Conservation (phyloP, 257 asterid species). For the Solanum virginianum region DNA sequence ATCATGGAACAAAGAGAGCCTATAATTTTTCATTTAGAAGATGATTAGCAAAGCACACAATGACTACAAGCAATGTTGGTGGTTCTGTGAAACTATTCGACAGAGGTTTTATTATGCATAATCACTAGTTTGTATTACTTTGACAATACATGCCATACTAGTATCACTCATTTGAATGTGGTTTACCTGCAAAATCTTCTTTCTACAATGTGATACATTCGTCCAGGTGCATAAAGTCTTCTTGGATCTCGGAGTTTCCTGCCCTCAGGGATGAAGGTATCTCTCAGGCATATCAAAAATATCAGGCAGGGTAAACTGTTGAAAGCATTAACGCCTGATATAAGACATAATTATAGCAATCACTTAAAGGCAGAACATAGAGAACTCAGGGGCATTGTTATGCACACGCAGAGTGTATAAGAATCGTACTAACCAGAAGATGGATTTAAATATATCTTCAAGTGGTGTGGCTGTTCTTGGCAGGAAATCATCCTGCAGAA, state of each 20-base stretch:
- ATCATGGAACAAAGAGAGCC: neutral
- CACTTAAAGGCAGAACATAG: slow-evolving; percentile 9
- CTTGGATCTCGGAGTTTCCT: slow-evolving; percentile 91
- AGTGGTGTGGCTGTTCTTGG: slow-evolving; percentile 92
- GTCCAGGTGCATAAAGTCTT: slow-evolving; percentile 96
- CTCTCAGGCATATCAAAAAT: slow-evolving; percentile 90
- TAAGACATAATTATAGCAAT: slow-evolving; percentile 21
- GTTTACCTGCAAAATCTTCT: slow-evolving; percentile 87
- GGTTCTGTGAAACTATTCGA: neutral
- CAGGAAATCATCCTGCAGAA: slow-evolving; percentile 82
- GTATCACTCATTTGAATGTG: neutral
- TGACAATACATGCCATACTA: neutral
- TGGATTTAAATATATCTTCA: slow-evolving; percentile 84
- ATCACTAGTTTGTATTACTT: neutral
- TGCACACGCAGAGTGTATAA: neutral
- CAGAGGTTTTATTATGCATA: neutral
- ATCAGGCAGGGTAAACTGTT: slow-evolving; percentile 90
- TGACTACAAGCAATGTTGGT: neutral
- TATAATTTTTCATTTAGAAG: neutral
- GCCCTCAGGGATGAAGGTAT: slow-evolving; percentile 82
- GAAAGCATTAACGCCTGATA: slow-evolving; percentile 46
- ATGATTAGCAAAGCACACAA: neutral
- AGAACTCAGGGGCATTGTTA: neutral
- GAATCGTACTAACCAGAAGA: slow-evolving; percentile 66
- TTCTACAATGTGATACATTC: slow-evolving; percentile 84